Evolutionary conservation across 1,139 yeast species (phyloP).

Genomic region (Kluyveromyces sp.): DNA sequence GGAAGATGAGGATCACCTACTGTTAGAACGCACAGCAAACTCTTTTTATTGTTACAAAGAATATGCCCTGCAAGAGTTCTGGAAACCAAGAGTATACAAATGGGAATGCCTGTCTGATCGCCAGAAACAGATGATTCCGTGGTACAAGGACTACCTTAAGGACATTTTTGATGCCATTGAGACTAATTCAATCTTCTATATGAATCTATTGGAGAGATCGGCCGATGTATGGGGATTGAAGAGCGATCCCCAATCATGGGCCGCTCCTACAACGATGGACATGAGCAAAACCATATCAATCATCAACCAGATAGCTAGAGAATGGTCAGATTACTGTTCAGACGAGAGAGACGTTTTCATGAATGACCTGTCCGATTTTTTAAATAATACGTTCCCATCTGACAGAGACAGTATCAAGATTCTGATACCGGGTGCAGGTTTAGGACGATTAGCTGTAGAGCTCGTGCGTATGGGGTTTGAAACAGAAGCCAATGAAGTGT

Average conservation of each 20-base stretch:
- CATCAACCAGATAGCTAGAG: constrained; percentile 60
- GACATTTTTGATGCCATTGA: constrained; percentile 42
- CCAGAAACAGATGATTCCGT: constrained; percentile 43
- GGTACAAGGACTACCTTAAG: constrained; percentile 45
- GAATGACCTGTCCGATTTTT: constrained; percentile 40
- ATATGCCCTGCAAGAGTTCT: constrained; percentile 30
- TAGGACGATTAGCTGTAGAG: constrained; percentile 73
- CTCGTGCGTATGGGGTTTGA: constrained; percentile 59
- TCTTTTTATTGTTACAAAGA: constrained; percentile 28
- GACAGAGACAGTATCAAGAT: constrained; percentile 40
- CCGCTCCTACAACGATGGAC: constrained; percentile 39
- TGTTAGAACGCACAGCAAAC: constrained; percentile 6
- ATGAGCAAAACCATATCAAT: constrained; percentile 57
- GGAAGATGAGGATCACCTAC: neutral
- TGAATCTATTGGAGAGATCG: constrained; percentile 41
- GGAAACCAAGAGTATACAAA: constrained; percentile 32
- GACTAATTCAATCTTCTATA: constrained; percentile 44
- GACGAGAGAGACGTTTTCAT: constrained; percentile 46
- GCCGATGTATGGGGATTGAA: constrained; percentile 52
- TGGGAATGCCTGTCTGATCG: constrained; percentile 34
- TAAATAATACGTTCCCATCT: constrained; percentile 41
- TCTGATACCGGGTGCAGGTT: constrained; percentile 78
- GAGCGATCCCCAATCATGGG: constrained; percentile 41
- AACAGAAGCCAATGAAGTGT: constrained; percentile 81
- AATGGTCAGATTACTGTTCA: constrained; percentile 65